Evolutionary conservation across 768 basidiomycete species (phyloP), one percentile per base, ranked within the genome.

Genomic region (Psilocybe cyanescens): DNA sequence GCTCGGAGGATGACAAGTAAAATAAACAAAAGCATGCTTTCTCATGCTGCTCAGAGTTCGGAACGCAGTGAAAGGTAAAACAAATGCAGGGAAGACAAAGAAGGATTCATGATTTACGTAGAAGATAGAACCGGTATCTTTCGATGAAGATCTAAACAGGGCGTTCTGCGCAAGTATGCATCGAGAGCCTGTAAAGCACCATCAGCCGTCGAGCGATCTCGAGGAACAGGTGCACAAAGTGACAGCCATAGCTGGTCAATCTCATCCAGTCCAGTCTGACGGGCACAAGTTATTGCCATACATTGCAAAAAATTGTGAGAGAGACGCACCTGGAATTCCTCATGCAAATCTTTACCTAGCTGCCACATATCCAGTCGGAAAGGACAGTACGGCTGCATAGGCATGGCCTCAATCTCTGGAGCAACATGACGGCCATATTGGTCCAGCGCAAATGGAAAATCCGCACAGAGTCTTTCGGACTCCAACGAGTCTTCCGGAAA

Each of bases 321-420:
- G 37, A 44, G 41, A 35, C 51, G 35, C 12, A 60, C 53, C 11
- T 28, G 29, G 35, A 51, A 44, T 8, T 33, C n/a, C 9, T 30
- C 39, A 4, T 50, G 33, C 9, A 65, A 24, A 33, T 57, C 19
- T 4, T 11, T 55, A 4, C 61, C 61, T 19, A 66, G 47, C 41
- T 44, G 41, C 41, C 41, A 44, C 41, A 44, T 44, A n/a, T 44
- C 41, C 41, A 44, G 41, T 44, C 45, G 30, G 39, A 65, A 65
- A 1, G 65, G 65, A 28, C 51, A 62, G 44, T 65, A 65, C 3
- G 58, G 29, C 29, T 35, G 17, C 5, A 4, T 16, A 7, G 11
- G 12, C 5, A 4, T 16, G 5, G 11, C 14, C 5, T 17, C 14
- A 3, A 65, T 37, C n/a, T 65, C 65, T 1, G 55, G 50, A 19